Conservation (phyloP, 192 early-diverging fungal genomes). For the Phlyctochytrium arcticum region DNA sequence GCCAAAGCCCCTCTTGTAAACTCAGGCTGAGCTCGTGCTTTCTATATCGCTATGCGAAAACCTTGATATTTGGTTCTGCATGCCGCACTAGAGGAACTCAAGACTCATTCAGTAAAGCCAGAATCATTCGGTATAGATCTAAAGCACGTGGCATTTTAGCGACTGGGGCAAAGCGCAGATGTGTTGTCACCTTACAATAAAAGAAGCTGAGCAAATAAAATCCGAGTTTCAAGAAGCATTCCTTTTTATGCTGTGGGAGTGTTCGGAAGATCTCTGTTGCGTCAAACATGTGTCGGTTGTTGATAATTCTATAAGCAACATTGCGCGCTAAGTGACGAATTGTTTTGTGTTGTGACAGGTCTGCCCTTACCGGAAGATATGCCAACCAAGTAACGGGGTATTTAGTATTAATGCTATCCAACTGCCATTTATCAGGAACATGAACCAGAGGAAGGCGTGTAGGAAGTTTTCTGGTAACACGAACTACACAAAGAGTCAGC, state of each 20-base stretch:
- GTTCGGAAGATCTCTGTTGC: constrained; percentile 98
- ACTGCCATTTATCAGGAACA: constrained; percentile 83
- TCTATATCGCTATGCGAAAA: too few species aligned
- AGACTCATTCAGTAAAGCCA: constrained; percentile 13
- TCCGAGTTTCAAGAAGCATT: constrained; percentile 94
- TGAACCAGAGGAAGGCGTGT: constrained; percentile 74
- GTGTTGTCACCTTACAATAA: constrained; percentile 54
- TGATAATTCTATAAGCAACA: constrained; percentile 67
- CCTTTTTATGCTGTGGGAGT: constrained; percentile 86
- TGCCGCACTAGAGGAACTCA: too few species aligned
- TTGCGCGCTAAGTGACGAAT: neutral
- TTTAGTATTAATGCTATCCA: constrained; percentile 86
- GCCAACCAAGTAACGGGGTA: constrained; percentile 78
- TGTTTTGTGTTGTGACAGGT: neutral
- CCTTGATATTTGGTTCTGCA: too few species aligned
- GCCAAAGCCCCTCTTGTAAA: too few species aligned
- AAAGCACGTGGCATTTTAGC: neutral
- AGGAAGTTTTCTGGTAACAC: constrained; percentile 89
- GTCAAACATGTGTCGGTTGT: constrained; percentile 90
- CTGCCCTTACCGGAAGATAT: constrained; percentile 73
- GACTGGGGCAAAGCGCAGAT: neutral
- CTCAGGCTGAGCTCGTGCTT: too few species aligned
- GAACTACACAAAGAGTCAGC: too few species aligned
- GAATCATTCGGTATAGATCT: constrained; percentile 36
- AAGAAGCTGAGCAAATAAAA: constrained; percentile 96